These are phyloP conservation scores for Hypoxylon fuscum DNA, from an alignment of 495 filamentous ascomycete genomes.

Conservation along the genomic window DNA sequence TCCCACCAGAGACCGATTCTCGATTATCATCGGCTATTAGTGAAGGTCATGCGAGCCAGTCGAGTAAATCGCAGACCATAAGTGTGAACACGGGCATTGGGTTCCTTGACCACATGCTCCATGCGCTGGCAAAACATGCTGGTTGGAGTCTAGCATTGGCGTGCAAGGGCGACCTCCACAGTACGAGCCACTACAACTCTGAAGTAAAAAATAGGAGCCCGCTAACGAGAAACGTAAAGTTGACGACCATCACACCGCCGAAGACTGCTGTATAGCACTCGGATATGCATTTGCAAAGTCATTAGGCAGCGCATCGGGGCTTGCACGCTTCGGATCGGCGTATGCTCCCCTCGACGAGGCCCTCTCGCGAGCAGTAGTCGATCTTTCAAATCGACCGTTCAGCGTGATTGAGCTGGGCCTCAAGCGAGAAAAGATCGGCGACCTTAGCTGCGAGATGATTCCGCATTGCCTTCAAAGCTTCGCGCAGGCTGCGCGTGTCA, in stretches of 20 bases:
- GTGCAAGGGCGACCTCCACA: conserved; percentile 89
- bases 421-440: conserved; percentile 89
- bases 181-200: conserved; percentile 56
- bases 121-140: conserved; percentile 93
- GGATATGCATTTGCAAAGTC: conserved; percentile 83
- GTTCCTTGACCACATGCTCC: conserved; percentile 99
- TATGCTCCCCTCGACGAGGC: conserved; percentile 96
- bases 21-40: conserved; percentile 50
- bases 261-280: conserved; percentile 93
- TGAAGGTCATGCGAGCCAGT: conserved; percentile 79
- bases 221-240: conserved; percentile 60
- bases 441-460: conserved; percentile 94
- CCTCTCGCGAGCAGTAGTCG: conserved; percentile 90
- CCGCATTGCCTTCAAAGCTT: conserved; percentile 95
- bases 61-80: conserved; percentile 82
- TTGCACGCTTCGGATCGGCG: conserved; percentile 88
- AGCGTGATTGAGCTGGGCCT: conserved; percentile 82
- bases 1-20: conserved; percentile 67
- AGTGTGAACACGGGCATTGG: conserved; percentile 92
- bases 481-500: conserved; percentile 88
- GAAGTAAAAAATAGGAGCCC: conserved; percentile 1
- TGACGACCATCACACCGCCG: conserved; percentile 98
- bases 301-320: conserved; percentile 77
- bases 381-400: conserved; percentile 90
- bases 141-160: conserved; percentile 87